Evolutionary conservation across 75 land plant genomes (phyloP).

Genomic region (Cupressus sempervirens): DNA sequence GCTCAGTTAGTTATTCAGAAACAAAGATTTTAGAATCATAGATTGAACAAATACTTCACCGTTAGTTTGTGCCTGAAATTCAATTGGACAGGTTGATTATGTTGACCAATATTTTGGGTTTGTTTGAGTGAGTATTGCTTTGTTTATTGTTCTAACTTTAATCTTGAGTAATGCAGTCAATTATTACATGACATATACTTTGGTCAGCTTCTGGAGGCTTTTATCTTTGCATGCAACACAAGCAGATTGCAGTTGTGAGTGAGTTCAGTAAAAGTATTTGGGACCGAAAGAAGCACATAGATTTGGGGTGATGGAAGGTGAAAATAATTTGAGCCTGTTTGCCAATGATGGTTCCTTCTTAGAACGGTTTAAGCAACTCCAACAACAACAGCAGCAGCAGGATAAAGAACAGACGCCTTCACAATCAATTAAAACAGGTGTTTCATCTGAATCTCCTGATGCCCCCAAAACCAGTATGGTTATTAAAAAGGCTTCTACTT

Average conservation of each 20-base stretch:
- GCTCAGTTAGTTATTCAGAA: not conserved
- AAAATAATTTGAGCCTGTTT: conserved; percentile 42
- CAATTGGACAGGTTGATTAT: not conserved
- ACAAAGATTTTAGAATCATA: not conserved
- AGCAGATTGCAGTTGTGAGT: not conserved
- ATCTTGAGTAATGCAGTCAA: conserved; percentile 6
- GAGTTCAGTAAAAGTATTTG: not conserved
- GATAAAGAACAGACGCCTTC: conserved; percentile 7
- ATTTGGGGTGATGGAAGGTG: conserved; percentile 44
- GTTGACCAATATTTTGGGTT: not conserved
- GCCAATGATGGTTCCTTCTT: conserved; percentile 91
- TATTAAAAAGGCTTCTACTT: conserved; percentile 12
- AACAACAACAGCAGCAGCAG: conserved; percentile 44
- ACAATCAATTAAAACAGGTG: conserved; percentile 8
- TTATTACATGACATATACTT: conserved; percentile 12
- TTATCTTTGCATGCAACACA: not conserved
- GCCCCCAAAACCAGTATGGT: conserved; percentile 17
- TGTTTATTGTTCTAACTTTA: conserved; percentile 3
- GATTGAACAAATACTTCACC: not conserved
- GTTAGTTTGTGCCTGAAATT: not conserved
- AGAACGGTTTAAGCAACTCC: conserved; percentile 87
- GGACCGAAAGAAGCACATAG: not conserved
- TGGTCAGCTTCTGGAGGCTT: not conserved
- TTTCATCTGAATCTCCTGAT: not conserved
- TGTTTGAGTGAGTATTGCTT: not conserved